phyloP scores from a whole-genome alignment of 495 filamentous ascomycete species.

The Penicillium desertorum region DNA sequence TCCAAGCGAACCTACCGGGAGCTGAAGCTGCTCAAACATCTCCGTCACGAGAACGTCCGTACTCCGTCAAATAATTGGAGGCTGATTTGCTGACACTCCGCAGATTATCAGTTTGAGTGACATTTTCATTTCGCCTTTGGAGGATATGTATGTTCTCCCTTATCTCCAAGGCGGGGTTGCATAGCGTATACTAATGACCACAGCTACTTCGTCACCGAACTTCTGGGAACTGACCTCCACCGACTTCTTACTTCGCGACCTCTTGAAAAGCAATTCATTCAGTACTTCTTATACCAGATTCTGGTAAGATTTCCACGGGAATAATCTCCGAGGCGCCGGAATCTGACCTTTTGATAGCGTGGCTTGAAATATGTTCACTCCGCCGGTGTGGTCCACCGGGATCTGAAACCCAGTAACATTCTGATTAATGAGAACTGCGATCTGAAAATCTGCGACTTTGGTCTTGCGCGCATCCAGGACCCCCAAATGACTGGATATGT shows the following conservation, averaged over 20 bases:
- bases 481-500: conserved; percentile 99
- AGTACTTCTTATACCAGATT: conserved; percentile 99
- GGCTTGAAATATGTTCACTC: conserved; percentile 99
- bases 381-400: conserved; percentile 94
- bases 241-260: conserved; percentile 92
- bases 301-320: conserved; percentile 55
- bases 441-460: conserved; percentile 98
- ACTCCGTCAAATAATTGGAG: neutral
- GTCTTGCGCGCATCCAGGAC: conserved; percentile 94
- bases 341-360: conserved; percentile 73
- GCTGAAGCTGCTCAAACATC: conserved; percentile 93
- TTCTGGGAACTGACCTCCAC: conserved; percentile 95
- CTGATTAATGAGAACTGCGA: conserved; percentile 99
- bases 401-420: conserved; percentile 98
- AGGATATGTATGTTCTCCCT: conserved; percentile 80
- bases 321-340: conserved; percentile 71
- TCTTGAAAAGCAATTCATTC: conserved; percentile 98
- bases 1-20: conserved; percentile 98
- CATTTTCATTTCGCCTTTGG: conserved; percentile 98
- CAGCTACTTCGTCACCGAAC: conserved; percentile 97
- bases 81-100: conserved; percentile 24
- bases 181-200: conserved; percentile 23
- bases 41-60: conserved; percentile 90
- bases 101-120: conserved; percentile 98
- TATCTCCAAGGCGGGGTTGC: conserved; percentile 23